Percentiles rank a stretch among this genome's conserved stretches.
These are phyloP conservation scores for Clarireedia monteithiana DNA, from an alignment of 2,329 filamentous ascomycete genomes.

Conservation along the genomic window DNA sequence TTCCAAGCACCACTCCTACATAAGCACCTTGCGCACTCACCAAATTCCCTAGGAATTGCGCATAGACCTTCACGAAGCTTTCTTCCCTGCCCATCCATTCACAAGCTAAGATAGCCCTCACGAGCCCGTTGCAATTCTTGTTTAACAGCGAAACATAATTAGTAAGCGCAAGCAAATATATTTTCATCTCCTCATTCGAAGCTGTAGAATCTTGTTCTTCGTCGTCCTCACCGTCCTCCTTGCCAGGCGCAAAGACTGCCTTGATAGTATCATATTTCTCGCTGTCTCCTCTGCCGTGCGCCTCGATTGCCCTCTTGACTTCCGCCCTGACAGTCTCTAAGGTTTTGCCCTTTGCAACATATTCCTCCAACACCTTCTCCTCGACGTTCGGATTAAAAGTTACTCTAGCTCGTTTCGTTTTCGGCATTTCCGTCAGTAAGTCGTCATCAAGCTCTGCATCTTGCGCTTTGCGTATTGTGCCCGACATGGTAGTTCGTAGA, in stretches of 20 bases:
- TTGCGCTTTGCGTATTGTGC: slow-evolving; percentile 23
- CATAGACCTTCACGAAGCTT: slow-evolving; percentile 58
- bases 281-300: slow-evolving; percentile 48
- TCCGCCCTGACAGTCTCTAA: slow-evolving; percentile 24
- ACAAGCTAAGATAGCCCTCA: slow-evolving; percentile 50
- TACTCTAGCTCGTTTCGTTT: slow-evolving; percentile 25
- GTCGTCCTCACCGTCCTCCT: slow-evolving; percentile 13
- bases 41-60: slow-evolving; percentile 61
- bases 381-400: slow-evolving; percentile 29
- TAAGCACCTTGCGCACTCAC: slow-evolving; percentile 78
- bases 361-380: slow-evolving; percentile 27
- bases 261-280: slow-evolving; percentile 56
- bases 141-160: slow-evolving; percentile 53
- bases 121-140: slow-evolving; percentile 49
- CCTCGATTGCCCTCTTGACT: slow-evolving; percentile 38
- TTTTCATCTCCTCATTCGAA: slow-evolving; percentile 37
- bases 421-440: slow-evolving; percentile 19
- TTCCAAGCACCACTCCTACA: slow-evolving; percentile 64
- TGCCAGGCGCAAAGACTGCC: slow-evolving; percentile 38
- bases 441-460: slow-evolving; percentile 24
- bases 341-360: slow-evolving; percentile 20
- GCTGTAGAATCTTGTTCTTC: slow-evolving; percentile 18
- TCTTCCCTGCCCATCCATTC: slow-evolving; percentile 59
- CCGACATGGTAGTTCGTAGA: slow-evolving; percentile 23
- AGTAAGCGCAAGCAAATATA: slow-evolving; percentile 56